These are phyloP conservation scores for Neurospora sp. DNA, from an alignment of 2,329 filamentous ascomycete species.

Conservation along the genomic window DNA sequence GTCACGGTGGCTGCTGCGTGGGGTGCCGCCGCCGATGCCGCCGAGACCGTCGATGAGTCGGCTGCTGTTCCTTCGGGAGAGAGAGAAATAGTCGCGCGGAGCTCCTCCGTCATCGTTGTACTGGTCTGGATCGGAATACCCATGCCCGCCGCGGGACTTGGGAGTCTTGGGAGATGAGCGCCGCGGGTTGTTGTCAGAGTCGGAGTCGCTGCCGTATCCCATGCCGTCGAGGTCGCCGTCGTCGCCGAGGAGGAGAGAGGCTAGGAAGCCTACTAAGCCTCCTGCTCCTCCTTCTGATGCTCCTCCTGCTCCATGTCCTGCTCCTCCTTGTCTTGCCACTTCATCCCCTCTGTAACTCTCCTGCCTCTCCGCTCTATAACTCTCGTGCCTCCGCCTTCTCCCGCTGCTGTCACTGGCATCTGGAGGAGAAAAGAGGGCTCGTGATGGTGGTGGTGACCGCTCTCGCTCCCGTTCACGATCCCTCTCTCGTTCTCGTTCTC, in stretches of 20 bases:
- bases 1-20: background rate
- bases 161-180: background rate
- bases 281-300: slow-evolving; percentile 25
- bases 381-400: background rate
- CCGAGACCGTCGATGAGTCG: background rate
- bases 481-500: background rate
- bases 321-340: background rate
- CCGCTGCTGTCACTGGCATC: background rate
- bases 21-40: background rate
- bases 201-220: background rate
- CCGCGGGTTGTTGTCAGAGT: background rate
- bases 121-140: background rate
- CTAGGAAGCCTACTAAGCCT: background rate
- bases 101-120: background rate
- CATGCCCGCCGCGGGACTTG: background rate
- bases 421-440: background rate
- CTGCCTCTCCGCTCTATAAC: background rate
- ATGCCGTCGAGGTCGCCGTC: background rate
- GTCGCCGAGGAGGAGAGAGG: background rate
- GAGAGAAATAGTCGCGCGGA: background rate
- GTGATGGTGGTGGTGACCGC: background rate
- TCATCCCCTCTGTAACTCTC: background rate
- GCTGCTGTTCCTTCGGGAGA: background rate
- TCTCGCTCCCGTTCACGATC: background rate
- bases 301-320: background rate